A percentile compares a stretch with the other conserved stretches of the same genome.
These are phyloP conservation scores for Cenchrus purpureus DNA, from an alignment of 176 grass and related monocot genomes.

Conservation along the genomic window DNA sequence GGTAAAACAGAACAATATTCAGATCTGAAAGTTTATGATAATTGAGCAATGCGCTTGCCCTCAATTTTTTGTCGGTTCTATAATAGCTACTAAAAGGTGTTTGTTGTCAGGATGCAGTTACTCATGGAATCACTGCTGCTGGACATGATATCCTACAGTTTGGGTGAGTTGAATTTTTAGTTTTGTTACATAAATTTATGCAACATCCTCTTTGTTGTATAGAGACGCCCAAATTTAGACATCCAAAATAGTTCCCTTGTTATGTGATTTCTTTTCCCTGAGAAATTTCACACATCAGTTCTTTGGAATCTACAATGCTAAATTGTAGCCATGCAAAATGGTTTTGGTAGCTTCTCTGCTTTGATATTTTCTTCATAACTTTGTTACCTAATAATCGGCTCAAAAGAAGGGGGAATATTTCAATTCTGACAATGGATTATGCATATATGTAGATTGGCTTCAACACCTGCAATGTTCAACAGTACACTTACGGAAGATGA, in stretches of 20 bases:
- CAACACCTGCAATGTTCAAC: conserved; percentile 99
- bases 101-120: conserved; percentile 76
- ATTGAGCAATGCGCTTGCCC: background rate
- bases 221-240: background rate
- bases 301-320: background rate
- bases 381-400: background rate
- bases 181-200: conserved; percentile 17
- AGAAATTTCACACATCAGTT: background rate
- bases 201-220: background rate
- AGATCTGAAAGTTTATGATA: conserved; percentile 21
- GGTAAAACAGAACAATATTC: background rate
- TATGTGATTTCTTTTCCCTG: background rate
- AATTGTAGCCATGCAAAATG: conserved; percentile 6
- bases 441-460: conserved; percentile 76
- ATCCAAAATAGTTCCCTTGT: background rate
- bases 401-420: background rate
- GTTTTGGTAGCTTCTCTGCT: conserved; percentile 7
- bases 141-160: conserved; percentile 88
- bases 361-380: conserved; percentile 27
- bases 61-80: conserved; percentile 20
- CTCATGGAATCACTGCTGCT: conserved; percentile 67
- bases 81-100: conserved; percentile 13
- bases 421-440: conserved; percentile 33
- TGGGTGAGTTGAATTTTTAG: conserved; percentile 71
- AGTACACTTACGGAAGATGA: conserved; percentile 90